Percentiles rank a stretch among this genome's conserved stretches.
Evolutionary conservation across 2,329 filamentous ascomycete genomes (phyloP).

Genomic region (Trichoderma aggressivum): DNA sequence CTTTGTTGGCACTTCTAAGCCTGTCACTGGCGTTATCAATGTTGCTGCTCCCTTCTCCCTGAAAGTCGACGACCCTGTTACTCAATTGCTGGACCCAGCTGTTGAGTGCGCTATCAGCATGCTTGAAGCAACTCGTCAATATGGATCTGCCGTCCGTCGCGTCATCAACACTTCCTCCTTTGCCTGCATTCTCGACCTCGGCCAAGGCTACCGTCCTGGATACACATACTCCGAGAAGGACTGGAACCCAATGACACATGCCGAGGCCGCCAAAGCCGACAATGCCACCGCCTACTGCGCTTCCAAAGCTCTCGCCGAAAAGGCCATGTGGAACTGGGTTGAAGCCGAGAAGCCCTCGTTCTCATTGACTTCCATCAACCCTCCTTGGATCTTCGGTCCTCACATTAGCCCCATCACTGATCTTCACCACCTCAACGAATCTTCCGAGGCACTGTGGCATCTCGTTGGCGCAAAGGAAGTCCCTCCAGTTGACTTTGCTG

Average conservation of each 20-base stretch:
- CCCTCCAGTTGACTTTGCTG: conserved; percentile 25
- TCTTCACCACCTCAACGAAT: conserved; percentile 22
- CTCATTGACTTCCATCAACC: conserved; percentile 58
- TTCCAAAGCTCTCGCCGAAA: conserved; percentile 57
- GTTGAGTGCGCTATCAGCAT: conserved; percentile 51
- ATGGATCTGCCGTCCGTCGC: conserved; percentile 54
- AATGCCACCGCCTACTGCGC: conserved; percentile 25
- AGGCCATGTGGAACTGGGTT: conserved; percentile 57
- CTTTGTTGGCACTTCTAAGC: conserved; percentile 32
- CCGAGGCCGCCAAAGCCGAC: conserved; percentile 21
- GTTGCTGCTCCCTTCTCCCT: conserved; percentile 73
- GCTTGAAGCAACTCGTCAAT: conserved; percentile 44
- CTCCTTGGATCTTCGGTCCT: conserved; percentile 61
- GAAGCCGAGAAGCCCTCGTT: conserved; percentile 45
- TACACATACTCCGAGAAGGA: conserved; percentile 28
- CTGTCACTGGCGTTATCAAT: conserved; percentile 70
- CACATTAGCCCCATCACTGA: conserved; percentile 32
- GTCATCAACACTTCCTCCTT: conserved; percentile 55
- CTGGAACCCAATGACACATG: conserved; percentile 30
- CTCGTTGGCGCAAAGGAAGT: conserved; percentile 21
- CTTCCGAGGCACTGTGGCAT: conserved; percentile 20
- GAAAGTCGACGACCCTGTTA: conserved; percentile 50
- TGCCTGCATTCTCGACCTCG: conserved; percentile 42
- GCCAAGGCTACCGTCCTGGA: conserved; percentile 35
- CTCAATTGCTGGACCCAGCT: conserved; percentile 53